Base-by-base conservation (phyloP, 495 filamentous ascomycete species). In the Pseudomonodictys pantanalensis region DNA sequence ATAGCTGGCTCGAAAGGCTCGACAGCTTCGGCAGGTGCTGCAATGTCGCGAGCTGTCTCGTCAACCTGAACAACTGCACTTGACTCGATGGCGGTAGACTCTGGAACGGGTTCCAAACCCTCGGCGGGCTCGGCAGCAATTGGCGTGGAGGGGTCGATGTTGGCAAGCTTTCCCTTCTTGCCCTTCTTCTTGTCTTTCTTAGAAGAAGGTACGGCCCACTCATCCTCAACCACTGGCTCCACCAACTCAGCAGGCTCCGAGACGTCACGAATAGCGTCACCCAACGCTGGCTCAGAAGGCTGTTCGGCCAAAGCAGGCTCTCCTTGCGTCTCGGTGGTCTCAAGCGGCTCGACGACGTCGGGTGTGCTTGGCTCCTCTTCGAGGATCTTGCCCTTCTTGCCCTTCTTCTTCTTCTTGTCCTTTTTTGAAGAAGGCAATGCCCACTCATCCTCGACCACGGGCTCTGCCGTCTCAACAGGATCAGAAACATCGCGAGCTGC, bases 151-250 rank as follows among this genome's bases (percentile, higher is more conserved):
- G 25, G 15, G 7, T 56, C 43, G 8, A 35, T 20, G 11, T 39
- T 20, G 3, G 22, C 30, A 28, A 9, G 23, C 24, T 56, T 33
- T 5, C 30, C 33, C 23, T 62, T 62, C 45, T 56, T 62, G 35
- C 46, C 45, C 52, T 42, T 55, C 52, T 60, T 60, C 33, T 56
- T 62, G 29, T 49, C 26, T 17, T 51, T 56, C 25, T 55, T 54
- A 2, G 44, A 50, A 20, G 52, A 48, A 30, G 52, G 42, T 3
- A 12, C 12, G 1, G 59, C 45, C 44, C 3, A 35, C 25, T 52
- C 41, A 42, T 56, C 32, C 17, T 51, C 52, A 15, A 18, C 23
- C 18, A 38, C 30, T 38, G 28, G 33, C 32, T 50, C n/a, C n/a
- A n/a, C n/a, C n/a, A n/a, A n/a, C n/a, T n/a, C n/a, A n/a, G n/a